These are phyloP conservation scores for Cephalotrichum gorgonifer DNA, from an alignment of 2,329 filamentous ascomycete genomes.

Conservation along the genomic window DNA sequence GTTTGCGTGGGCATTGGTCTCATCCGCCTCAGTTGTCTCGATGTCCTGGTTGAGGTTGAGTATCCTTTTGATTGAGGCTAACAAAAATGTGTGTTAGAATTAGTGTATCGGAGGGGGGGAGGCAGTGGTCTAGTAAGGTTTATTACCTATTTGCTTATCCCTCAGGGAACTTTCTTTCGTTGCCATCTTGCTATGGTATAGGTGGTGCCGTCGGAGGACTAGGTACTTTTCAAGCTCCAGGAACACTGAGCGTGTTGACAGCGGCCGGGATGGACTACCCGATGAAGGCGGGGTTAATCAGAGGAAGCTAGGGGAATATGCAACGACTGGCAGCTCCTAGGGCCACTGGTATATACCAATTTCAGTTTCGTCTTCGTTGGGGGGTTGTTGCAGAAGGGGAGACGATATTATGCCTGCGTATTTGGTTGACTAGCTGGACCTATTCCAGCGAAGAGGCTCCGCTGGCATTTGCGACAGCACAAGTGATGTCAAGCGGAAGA, in stretches of 20 bases:
- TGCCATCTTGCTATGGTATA: constrained; percentile 26
- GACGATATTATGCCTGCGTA: background rate
- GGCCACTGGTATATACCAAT: background rate
- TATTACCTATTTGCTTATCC: constrained; percentile 39
- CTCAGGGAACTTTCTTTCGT: constrained; percentile 34
- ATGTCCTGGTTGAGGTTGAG: constrained; percentile 81
- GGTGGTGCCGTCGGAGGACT: constrained; percentile 21
- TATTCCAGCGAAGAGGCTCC: background rate
- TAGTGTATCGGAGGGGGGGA: background rate
- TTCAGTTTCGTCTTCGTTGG: background rate
- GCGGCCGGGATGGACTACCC: constrained; percentile 12
- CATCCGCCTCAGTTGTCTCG: constrained; percentile 49
- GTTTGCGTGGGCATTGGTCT: constrained; percentile 43
- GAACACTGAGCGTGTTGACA: constrained; percentile 12
- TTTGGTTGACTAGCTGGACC: background rate
- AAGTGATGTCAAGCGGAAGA: constrained; percentile 5
- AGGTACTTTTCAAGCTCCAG: too few relatives aligned
- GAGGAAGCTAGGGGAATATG: background rate
- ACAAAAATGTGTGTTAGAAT: background rate
- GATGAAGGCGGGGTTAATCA: background rate
- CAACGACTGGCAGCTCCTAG: background rate
- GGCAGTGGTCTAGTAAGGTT: background rate
- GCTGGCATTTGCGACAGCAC: constrained; percentile 1
- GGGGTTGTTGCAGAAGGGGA: background rate
- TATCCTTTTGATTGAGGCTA: constrained; percentile 89